Evolutionary conservation across 768 basidiomycete species (phyloP).

Genomic region (Erythrobasidium yunnanense): DNA sequence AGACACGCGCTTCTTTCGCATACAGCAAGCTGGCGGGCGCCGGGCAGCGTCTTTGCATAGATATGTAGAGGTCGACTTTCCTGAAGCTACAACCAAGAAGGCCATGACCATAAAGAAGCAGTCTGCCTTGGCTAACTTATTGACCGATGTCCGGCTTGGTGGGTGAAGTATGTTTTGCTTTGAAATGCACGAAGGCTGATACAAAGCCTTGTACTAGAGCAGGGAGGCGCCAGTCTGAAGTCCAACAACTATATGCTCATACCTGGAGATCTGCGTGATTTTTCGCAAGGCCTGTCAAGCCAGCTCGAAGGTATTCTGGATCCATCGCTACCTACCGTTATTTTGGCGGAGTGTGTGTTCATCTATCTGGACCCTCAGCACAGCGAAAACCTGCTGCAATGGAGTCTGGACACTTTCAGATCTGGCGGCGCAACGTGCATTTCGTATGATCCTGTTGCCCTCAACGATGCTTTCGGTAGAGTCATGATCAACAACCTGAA

Average conservation of each 20-base stretch:
- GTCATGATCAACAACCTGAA: slow-evolving; percentile 83
- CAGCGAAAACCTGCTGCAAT: slow-evolving; percentile 55
- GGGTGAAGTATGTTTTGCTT: too few species aligned
- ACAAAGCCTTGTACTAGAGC: too few species aligned
- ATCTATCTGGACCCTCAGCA: slow-evolving; percentile 65
- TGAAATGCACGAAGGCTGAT: too few species aligned
- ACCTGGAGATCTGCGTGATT: slow-evolving; percentile 61
- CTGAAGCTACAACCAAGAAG: slow-evolving; percentile 72
- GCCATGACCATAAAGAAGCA: slow-evolving; percentile 66
- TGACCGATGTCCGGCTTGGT: slow-evolving; percentile 47
- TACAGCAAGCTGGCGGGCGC: slow-evolving; percentile 45
- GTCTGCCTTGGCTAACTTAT: slow-evolving; percentile 48
- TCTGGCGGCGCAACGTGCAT: slow-evolving; percentile 48
- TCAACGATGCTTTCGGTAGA: slow-evolving; percentile 76
- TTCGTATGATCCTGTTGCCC: slow-evolving; percentile 86
- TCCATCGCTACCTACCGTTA: slow-evolving; percentile 59
- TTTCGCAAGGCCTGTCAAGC: slow-evolving; percentile 45
- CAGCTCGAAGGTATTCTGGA: slow-evolving; percentile 47
- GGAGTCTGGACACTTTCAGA: slow-evolving; percentile 57
- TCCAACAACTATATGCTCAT: slow-evolving; percentile 58
- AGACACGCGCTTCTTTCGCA: slow-evolving; percentile 88
- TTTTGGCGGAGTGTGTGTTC: slow-evolving; percentile 86
- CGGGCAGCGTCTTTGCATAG: slow-evolving; percentile 42
- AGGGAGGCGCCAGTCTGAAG: slow-evolving; percentile 55
- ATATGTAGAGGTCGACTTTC: slow-evolving; percentile 86